A percentile compares a stretch with the other conserved stretches of the same genome.
Evolutionary conservation across 331 rosid species (phyloP).

Genomic region (Dryas integrifolia): DNA sequence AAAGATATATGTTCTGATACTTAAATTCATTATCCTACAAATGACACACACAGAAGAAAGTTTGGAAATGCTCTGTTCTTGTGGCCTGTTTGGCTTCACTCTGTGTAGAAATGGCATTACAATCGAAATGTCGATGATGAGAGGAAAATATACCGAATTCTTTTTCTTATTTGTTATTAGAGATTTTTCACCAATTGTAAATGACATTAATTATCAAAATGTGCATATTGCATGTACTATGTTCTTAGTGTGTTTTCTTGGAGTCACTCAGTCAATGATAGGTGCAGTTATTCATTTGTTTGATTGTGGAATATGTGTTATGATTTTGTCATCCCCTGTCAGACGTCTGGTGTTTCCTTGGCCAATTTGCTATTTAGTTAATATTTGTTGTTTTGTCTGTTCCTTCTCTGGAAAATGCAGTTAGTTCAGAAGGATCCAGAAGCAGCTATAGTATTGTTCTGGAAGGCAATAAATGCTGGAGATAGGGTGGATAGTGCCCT

Average conservation of each 20-base stretch:
- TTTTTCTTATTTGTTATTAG: neutral
- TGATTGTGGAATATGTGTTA: neutral
- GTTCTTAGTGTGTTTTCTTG: neutral
- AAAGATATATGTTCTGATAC: too few species aligned
- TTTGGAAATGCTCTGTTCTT: neutral
- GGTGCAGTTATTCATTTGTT: neutral
- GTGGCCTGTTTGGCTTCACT: neutral
- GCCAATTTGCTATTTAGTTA: neutral
- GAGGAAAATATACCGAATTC: too few species aligned
- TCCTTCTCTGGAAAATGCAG: conserved; percentile 34
- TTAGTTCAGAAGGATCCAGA: conserved; percentile 77
- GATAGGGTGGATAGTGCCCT: conserved; percentile 85
- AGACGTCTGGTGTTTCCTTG: too few species aligned
- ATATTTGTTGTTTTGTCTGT: neutral
- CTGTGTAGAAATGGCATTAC: neutral
- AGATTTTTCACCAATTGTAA: neutral
- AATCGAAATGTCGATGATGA: neutral
- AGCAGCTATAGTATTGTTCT: conserved; percentile 62
- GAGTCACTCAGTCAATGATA: neutral
- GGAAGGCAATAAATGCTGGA: conserved; percentile 86
- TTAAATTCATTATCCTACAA: too few species aligned
- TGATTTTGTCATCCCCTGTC: neutral
- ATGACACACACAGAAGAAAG: neutral
- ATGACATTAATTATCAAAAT: too few species aligned
- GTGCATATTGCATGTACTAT: too few species aligned